These are phyloP conservation scores for Magnaporthales sp. DNA, from an alignment of 2,329 filamentous ascomycete species.

Conservation along the genomic window DNA sequence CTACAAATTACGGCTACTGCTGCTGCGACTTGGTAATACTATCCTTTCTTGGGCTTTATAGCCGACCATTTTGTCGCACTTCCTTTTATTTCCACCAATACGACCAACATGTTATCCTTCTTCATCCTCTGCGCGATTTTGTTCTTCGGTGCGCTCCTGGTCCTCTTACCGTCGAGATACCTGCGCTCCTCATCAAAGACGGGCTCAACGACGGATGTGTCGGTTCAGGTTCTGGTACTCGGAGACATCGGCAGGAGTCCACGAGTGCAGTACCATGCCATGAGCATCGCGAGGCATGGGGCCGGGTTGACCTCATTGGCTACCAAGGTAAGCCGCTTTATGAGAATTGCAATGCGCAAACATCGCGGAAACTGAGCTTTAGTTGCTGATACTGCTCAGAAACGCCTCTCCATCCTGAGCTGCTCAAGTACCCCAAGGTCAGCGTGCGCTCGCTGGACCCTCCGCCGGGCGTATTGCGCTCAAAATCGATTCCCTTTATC, in stretches of 20 bases:
- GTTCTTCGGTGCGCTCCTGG: conserved; percentile 7
- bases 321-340: conserved; percentile 57
- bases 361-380: not conserved
- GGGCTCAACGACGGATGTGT: conserved; percentile 13
- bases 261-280: conserved; percentile 96
- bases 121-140: not conserved
- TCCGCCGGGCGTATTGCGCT: conserved; percentile 58
- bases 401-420: conserved; percentile 70
- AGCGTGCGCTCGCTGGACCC: conserved; percentile 60
- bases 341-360: not conserved
- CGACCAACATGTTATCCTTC: not conserved
- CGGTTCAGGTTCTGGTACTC: conserved; percentile 77
- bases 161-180: conserved; percentile 11
- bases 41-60: not conserved
- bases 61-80: not conserved
- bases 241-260: conserved; percentile 94
- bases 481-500: conserved; percentile 66
- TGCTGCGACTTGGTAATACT: not conserved
- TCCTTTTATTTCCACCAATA: not conserved
- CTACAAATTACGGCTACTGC: not conserved
- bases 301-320: conserved; percentile 75
- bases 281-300: conserved; percentile 83
- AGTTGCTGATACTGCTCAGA: conserved; percentile 35
- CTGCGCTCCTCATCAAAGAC: conserved; percentile 8
- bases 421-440: conserved; percentile 61